A percentile compares a stretch with the other conserved stretches of the same genome.
Conservation (phyloP, 495 filamentous ascomycete genomes). For the Stereocaulon alpinum region DNA sequence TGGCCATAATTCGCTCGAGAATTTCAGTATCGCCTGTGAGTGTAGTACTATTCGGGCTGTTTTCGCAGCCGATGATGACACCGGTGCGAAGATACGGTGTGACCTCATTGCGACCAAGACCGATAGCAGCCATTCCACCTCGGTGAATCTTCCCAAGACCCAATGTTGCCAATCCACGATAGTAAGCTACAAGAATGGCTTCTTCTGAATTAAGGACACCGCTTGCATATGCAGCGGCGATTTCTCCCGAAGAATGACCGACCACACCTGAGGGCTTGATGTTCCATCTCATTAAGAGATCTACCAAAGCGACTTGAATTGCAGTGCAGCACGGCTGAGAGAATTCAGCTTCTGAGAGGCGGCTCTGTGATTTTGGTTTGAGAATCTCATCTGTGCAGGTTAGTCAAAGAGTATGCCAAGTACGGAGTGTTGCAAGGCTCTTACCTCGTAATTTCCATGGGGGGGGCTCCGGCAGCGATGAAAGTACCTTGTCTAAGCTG, state of each 20-base stretch:
- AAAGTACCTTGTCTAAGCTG: neutral
- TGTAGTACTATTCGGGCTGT: neutral
- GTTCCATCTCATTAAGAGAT: constrained; percentile 35
- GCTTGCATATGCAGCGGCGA: constrained; percentile 52
- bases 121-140: constrained; percentile 12
- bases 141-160: neutral
- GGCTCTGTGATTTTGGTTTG: neutral
- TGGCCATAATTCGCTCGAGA: neutral
- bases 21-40: constrained; percentile 1
- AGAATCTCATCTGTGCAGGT: neutral
- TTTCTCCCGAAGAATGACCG: constrained; percentile 57
- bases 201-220: constrained; percentile 34
- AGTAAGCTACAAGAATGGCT: constrained; percentile 33
- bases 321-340: constrained; percentile 38
- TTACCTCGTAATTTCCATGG: neutral
- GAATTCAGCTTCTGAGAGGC: constrained; percentile 17
- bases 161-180: constrained; percentile 23
- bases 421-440: neutral
- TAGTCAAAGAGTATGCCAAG: neutral
- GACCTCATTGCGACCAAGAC: constrained; percentile 1
- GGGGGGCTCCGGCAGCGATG: neutral
- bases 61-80: constrained; percentile 7
- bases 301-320: constrained; percentile 41
- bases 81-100: neutral
- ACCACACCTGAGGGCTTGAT: constrained; percentile 38